A percentile compares a stretch with the other conserved stretches of the same genome.
These are phyloP conservation scores for Neocallimastix lanati DNA, from an alignment of 192 early-diverging fungal genomes.

Conservation along the genomic window DNA sequence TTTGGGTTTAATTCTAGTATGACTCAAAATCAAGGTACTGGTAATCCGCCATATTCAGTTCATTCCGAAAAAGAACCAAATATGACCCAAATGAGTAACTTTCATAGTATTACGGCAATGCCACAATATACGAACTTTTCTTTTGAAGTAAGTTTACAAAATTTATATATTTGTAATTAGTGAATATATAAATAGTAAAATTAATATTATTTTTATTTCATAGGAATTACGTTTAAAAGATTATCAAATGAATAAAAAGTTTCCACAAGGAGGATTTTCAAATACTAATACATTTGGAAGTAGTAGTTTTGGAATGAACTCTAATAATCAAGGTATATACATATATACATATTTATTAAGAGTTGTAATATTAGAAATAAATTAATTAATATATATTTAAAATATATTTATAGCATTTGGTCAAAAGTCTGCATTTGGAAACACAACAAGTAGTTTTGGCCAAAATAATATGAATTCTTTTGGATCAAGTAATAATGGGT, in stretches of 20 bases:
- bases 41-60: neutral
- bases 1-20: neutral
- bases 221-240: neutral
- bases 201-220: no score
- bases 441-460: neutral
- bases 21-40: neutral
- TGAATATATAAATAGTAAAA: neutral
- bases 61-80: neutral
- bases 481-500: neutral
- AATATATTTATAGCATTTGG: neutral
- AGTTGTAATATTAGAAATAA: no score
- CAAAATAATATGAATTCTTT: neutral
- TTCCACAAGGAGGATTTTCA: neutral
- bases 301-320: neutral
- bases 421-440: neutral
- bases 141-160: slow-evolving; percentile 36
- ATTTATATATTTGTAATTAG: no score
- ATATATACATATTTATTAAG: neutral
- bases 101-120: slow-evolving; percentile 65
- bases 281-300: neutral
- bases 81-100: slow-evolving; percentile 7
- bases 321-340: neutral
- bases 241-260: neutral
- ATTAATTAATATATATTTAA: neutral
- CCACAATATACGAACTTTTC: slow-evolving; percentile 65